Evolutionary conservation across 306 rosid species (phyloP), one percentile per base, ranked within the genome.

Genomic region (Inga oerstediana): DNA sequence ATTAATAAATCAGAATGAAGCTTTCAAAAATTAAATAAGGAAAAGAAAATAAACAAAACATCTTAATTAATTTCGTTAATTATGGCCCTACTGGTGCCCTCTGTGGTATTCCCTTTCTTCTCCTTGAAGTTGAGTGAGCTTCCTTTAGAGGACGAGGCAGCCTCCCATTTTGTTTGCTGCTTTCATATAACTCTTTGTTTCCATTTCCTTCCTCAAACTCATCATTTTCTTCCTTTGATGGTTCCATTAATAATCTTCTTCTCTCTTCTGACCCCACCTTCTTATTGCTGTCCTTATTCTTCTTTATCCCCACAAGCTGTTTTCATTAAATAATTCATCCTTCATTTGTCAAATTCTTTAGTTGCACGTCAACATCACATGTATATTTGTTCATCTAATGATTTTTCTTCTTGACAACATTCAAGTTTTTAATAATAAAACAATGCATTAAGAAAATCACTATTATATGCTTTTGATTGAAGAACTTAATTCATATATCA

Each of bases 91-190:
- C 87, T 84, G 97, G 97, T 75, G 94, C 91, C 81, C 97, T 91
- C 41, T 75, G 92, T 49, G 94, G 97, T 68, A 84, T 81, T 61
- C 97, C 94, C 76, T 92, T 92, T 77, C 97, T 90, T 86, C 94
- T 92, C 75, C 92, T 90, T 86, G 92, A 81, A 85, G 87, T 90
- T 76, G 97, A 89, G 51, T 74, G 82, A 61, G 49, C 52, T 43
- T 72, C 79, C 14, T 34, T 58, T 48, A 86, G 15, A 83, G 84
- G 76, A 39, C 8, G 43, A 83, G 81, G 76, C 43, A 13, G 39
- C 19, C 19, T 64, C 2, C 20, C 20, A 24, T 10, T 30, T 79
- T 34, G 44, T n/a, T 66, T 51, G 80, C 75, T 88, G 87, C 77
- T 84, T 89, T 75, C 81, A 87, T 85, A 78, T 46, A 3, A 49